Evolutionary conservation across 116 monocot genomes (phyloP).

Genomic region (Dioscorea cayenensis): DNA sequence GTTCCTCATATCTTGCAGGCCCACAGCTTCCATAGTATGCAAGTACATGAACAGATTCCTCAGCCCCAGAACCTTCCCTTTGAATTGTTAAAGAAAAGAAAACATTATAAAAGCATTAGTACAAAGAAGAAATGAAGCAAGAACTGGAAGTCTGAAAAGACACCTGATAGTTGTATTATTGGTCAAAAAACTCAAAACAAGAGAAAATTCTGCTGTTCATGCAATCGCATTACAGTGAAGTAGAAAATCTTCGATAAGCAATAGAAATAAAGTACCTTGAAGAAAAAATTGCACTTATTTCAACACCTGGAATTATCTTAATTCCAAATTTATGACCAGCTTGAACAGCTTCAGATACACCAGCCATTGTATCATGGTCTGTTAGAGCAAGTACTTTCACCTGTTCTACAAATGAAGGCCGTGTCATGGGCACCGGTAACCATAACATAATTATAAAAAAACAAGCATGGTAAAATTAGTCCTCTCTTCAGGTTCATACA

Average conservation of each 20-base stretch:
- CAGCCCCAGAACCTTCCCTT: constrained; percentile 33
- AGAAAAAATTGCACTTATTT: constrained; percentile 74
- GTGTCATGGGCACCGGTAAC: neutral
- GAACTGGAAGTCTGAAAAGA: neutral
- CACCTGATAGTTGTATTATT: too few relatives aligned
- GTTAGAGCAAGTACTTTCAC: constrained; percentile 93
- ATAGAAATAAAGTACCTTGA: constrained; percentile 21
- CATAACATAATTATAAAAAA: neutral
- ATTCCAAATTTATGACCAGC: constrained; percentile 66
- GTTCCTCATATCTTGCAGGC: constrained; percentile 52
- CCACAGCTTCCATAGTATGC: constrained; percentile 87
- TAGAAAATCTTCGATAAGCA: neutral
- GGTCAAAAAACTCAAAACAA: too few relatives aligned
- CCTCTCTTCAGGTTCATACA: too few relatives aligned
- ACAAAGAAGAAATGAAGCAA: neutral
- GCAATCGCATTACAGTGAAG: too few relatives aligned
- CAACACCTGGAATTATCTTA: constrained; percentile 88
- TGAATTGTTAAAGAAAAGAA: neutral
- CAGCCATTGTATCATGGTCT: constrained; percentile 93
- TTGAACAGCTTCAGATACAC: constrained; percentile 60
- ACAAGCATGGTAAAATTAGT: too few relatives aligned
- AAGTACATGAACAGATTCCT: constrained; percentile 80
- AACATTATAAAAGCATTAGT: too few relatives aligned
- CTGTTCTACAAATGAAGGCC: constrained; percentile 25
- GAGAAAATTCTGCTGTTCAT: too few relatives aligned